Evolutionary conservation across 805 yeast species (phyloP), one percentile per base, ranked within the genome.

Genomic region (Yarrowia sp.): DNA sequence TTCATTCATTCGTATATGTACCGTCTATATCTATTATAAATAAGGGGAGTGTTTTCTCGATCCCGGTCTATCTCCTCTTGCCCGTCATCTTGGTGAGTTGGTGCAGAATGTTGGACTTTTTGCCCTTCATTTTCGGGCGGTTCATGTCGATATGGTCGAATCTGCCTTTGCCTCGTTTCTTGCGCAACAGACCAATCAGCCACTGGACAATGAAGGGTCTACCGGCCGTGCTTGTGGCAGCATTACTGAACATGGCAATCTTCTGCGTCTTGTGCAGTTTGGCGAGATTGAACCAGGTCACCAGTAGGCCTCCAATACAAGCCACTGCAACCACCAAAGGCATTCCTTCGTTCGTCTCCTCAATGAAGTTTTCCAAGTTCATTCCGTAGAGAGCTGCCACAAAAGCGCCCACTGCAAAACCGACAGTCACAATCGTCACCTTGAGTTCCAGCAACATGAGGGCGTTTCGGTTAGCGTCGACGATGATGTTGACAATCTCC

Each of bases 381-480:
- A 95, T 95, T 43, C 99, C 99, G 77, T 93, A 95, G 11, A 92
- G 80, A 0, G 97, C 89, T 1, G 97, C 95, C 15, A 91, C 76
- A 72, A 90, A 91, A 56, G 96, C 80, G 0, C 95, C 89, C 15
- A 88, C 85, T 1, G 97, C 97, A 74, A 93, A 81, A 3, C 97
- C 89, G 43, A 95, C 80, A 69, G 96, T 82, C 0, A 97, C 95
- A 35, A 92, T 87, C 64, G 95, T 88, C 76, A 92, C 91, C 73
- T 89, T 84, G 69, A 95, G 81, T 3, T 97, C 97, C 48, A 95
- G 81, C 38, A 92, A 77, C 97, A 95, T 92, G 70, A 95, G 82
- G 72, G 94, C 92, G 78, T 95, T 95, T 78, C 99, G 85, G 77
- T 95, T 94, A 0, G 98, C 89, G 76, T 95, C 99, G 70, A 95